A percentile compares a stretch with the other conserved stretches of the same genome.
Conservation (phyloP, 768 basidiomycete species). For the Kwoniella mangroviensis region DNA sequence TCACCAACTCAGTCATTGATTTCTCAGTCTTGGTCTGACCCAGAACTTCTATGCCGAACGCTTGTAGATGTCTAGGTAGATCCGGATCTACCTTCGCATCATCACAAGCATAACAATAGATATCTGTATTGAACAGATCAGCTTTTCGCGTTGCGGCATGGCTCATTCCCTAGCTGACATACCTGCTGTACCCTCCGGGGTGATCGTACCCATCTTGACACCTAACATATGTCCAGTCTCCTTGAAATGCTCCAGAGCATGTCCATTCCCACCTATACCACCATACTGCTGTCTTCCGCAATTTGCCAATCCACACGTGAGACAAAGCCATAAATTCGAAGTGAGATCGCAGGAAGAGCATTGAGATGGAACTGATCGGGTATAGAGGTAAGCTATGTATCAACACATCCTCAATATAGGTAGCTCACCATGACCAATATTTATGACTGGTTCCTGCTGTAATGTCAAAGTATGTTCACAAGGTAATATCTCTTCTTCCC, state of each 20-base stretch:
- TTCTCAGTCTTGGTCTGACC: conserved; percentile 89
- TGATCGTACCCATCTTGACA: conserved; percentile 95
- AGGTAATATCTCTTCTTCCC: conserved; percentile 89
- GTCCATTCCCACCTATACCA: conserved; percentile 82
- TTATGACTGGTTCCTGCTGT: conserved; percentile 60
- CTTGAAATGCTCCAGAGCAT: conserved; percentile 79
- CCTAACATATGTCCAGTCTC: conserved; percentile 75
- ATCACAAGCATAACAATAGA: conserved; percentile 91
- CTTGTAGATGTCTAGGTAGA: conserved; percentile 71
- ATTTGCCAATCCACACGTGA: conserved; percentile 85
- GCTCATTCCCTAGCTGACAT: conserved; percentile 39
- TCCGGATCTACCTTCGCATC: conserved; percentile 80
- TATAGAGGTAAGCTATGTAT: not conserved
- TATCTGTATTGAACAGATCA: conserved; percentile 63
- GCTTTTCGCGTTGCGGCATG: not conserved
- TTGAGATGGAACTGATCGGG: conserved; percentile 70
- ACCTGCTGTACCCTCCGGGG: conserved; percentile 91
- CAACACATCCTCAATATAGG: no score
- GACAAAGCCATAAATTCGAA: conserved; percentile 92
- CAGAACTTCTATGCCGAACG: conserved; percentile 85
- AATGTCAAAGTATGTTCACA: conserved; percentile 79
- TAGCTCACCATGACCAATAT: conserved; percentile 40
- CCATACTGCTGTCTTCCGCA: conserved; percentile 88
- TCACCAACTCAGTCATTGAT: conserved; percentile 90
- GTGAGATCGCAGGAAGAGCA: conserved; percentile 83